Percentiles rank a stretch among this genome's conserved stretches.
Conservation (phyloP, 371 early-diverging fungal species). For the Mortierella sp. region DNA sequence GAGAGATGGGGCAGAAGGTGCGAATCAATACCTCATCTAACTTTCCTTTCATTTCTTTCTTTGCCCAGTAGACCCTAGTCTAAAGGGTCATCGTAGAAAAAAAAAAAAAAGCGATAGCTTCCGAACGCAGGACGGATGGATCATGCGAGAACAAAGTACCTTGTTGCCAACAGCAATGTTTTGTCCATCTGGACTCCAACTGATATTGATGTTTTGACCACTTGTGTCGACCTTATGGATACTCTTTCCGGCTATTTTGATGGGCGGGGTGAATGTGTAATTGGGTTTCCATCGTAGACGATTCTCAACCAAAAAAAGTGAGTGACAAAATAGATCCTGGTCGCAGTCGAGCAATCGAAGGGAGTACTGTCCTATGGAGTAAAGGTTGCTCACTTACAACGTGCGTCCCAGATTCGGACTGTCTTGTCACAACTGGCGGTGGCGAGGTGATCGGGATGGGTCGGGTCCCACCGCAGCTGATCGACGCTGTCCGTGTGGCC, state of each 20-base stretch:
- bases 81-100: too few species aligned
- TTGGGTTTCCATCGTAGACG: too few species aligned
- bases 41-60: background rate
- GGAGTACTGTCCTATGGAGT: too few species aligned
- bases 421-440: conserved; percentile 89
- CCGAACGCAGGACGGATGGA: too few species aligned
- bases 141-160: conserved; percentile 37
- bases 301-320: too few species aligned
- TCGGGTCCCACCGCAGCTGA: conserved; percentile 86
- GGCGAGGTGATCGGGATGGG: conserved; percentile 78
- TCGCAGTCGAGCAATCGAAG: too few species aligned
- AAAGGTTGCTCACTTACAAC: conserved; percentile 61
- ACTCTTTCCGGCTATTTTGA: conserved; percentile 65
- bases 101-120: too few species aligned
- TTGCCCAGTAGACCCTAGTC: too few species aligned
- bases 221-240: conserved; percentile 72
- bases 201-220: conserved; percentile 89
- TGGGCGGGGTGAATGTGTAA: too few species aligned
- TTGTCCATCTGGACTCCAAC: conserved; percentile 86
- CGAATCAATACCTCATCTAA: background rate
- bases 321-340: background rate
- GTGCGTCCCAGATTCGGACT: conserved; percentile 88
- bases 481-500: conserved; percentile 91
- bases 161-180: conserved; percentile 87
- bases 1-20: too few species aligned